Evolutionary conservation across 768 basidiomycete species (phyloP).

Genomic region (Serendipita indica): DNA sequence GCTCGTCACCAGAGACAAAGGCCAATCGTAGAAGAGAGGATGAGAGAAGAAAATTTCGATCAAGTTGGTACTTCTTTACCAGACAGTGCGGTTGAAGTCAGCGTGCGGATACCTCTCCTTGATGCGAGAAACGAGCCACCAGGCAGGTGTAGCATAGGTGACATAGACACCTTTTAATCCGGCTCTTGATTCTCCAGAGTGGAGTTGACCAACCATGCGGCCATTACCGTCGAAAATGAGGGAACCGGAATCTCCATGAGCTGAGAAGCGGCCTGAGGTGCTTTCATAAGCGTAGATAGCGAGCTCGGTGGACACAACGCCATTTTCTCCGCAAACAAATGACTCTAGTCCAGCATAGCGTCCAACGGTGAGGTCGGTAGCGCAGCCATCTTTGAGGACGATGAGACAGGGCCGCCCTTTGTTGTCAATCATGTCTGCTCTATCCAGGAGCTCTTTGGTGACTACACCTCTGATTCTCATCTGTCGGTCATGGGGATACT

Average conservation of each 20-base stretch:
- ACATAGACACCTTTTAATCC: conserved; percentile 20
- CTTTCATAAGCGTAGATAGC: conserved; percentile 21
- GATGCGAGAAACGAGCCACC: conserved; percentile 20
- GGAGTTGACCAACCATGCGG: conserved; percentile 21
- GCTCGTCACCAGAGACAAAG: too few species aligned
- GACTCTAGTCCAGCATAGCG: conserved; percentile 13
- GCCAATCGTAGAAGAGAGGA: too few species aligned
- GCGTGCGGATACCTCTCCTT: conserved; percentile 19
- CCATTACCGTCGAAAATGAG: conserved; percentile 20
- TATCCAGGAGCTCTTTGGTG: not conserved
- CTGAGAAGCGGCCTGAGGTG: conserved; percentile 19
- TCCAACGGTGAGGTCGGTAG: conserved; percentile 13
- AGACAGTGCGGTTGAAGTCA: conserved; percentile 20
- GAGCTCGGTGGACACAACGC: conserved; percentile 14
- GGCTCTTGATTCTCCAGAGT: conserved; percentile 21
- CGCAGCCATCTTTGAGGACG: conserved; percentile 13
- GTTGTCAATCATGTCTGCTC: conserved; percentile 8
- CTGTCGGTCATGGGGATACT: conserved; percentile 9
- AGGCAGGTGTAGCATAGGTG: conserved; percentile 23
- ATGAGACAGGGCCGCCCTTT: conserved; percentile 12
- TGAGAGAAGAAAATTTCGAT: too few species aligned
- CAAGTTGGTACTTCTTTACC: too few species aligned
- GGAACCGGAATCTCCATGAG: conserved; percentile 25
- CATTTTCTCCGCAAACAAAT: conserved; percentile 14
- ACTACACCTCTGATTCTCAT: conserved; percentile 10